Evolutionary conservation across 495 filamentous ascomycete genomes (phyloP).

Genomic region (Hypoxylon cercidicola): DNA sequence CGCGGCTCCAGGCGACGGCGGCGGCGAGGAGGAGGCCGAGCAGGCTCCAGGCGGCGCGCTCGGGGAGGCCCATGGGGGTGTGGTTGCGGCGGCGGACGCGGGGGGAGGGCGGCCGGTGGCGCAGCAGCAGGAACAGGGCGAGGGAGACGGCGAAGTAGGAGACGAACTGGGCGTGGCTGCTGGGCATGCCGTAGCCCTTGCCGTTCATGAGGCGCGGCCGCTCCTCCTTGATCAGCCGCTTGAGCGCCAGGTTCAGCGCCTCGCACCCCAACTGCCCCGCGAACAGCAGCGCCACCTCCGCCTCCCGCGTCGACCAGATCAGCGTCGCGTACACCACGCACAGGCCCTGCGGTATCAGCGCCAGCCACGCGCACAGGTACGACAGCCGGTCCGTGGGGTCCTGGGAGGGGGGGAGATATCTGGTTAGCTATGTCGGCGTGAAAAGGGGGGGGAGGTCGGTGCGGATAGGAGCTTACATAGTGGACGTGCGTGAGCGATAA

Average conservation of each 20-base stretch:
- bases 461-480: slow-evolving; percentile 70
- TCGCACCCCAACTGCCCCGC: slow-evolving; percentile 92
- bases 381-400: slow-evolving; percentile 88
- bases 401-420: slow-evolving; percentile 55
- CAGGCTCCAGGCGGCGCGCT: slow-evolving; percentile 67
- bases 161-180: slow-evolving; percentile 94
- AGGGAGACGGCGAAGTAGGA: slow-evolving; percentile 88
- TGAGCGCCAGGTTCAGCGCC: slow-evolving; percentile 89
- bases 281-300: slow-evolving; percentile 91
- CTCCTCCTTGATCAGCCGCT: slow-evolving; percentile 91
- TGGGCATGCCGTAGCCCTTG: slow-evolving; percentile 99
- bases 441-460: slow-evolving; percentile 4
- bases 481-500: slow-evolving; percentile 94
- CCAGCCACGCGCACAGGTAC: slow-evolving; percentile 89
- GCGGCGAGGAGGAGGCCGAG: slow-evolving; percentile 68
- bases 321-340: slow-evolving; percentile 89
- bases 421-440: slow-evolving; percentile 34
- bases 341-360: slow-evolving; percentile 90
- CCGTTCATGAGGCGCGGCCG: slow-evolving; percentile 81
- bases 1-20: slow-evolving; percentile 78
- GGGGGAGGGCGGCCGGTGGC: slow-evolving; percentile 69
- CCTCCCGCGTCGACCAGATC: slow-evolving; percentile 87
- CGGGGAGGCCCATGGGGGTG: slow-evolving; percentile 65
- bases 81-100: slow-evolving; percentile 42
- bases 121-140: slow-evolving; percentile 79